Percentiles rank a stretch among this genome's conserved stretches.
Evolutionary conservation across 768 basidiomycete genomes (phyloP).

Genomic region (Amanita fuliginea): DNA sequence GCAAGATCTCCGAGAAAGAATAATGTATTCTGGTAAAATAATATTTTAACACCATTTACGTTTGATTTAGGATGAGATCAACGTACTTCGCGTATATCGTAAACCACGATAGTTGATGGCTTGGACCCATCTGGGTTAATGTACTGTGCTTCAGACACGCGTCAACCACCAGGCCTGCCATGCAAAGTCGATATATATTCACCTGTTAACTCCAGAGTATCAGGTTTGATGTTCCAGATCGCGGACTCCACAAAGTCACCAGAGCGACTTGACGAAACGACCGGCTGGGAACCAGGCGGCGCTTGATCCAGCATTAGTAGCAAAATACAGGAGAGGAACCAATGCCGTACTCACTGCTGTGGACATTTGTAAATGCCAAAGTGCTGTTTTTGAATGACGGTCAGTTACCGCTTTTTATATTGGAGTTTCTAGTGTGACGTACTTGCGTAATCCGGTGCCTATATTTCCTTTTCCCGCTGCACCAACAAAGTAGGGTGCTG

Average conservation of each 20-base stretch:
- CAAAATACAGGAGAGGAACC: not conserved
- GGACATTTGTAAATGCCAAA: constrained; percentile 24
- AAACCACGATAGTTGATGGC: constrained; percentile 27
- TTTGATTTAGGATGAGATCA: too few relatives aligned
- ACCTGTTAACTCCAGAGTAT: constrained; percentile 31
- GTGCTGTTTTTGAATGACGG: constrained; percentile 16
- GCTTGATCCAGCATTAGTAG: constrained; percentile 14
- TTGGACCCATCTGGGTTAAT: constrained; percentile 31
- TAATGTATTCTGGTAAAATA: constrained; percentile 19
- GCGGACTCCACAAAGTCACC: constrained; percentile 26
- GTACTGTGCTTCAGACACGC: constrained; percentile 25
- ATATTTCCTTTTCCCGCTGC: constrained; percentile 14
- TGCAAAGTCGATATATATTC: not conserved
- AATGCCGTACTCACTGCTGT: constrained; percentile 18
- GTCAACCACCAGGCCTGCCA: not conserved
- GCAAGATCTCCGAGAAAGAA: constrained; percentile 33
- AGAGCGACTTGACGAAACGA: constrained; percentile 7
- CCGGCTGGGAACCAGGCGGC: constrained; percentile 20
- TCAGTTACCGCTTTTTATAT: not conserved
- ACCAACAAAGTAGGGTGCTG: constrained; percentile 28
- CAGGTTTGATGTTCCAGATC: constrained; percentile 31
- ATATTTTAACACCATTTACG: too few relatives aligned
- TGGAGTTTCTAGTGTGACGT: not conserved
- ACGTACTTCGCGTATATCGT: constrained; percentile 21
- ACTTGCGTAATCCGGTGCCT: not conserved